phyloP scores from a whole-genome alignment of 805 yeast species.

The Ogataea trehaloabstinens region DNA sequence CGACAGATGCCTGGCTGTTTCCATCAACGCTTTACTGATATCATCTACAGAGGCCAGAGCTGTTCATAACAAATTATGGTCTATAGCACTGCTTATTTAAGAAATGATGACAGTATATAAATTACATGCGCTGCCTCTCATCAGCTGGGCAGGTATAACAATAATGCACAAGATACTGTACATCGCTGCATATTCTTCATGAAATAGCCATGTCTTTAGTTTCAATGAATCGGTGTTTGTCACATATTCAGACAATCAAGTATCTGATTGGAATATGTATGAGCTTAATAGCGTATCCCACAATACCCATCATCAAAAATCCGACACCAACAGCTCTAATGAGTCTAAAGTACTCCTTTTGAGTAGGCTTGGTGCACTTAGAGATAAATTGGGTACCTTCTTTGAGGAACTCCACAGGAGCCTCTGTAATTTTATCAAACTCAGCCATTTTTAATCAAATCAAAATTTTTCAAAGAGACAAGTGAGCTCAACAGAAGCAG shows the following conservation, averaged over 20 bases:
- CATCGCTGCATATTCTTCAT: too few relatives aligned
- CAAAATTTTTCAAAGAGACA: neutral
- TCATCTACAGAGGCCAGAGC: too few relatives aligned
- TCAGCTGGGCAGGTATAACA: too few relatives aligned
- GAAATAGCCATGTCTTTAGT: too few relatives aligned
- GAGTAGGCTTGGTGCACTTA: conserved; percentile 91
- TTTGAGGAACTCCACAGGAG: conserved; percentile 86
- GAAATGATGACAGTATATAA: too few relatives aligned
- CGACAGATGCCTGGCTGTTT: too few relatives aligned
- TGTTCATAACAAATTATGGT: too few relatives aligned
- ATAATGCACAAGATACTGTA: too few relatives aligned
- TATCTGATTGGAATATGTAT: conserved; percentile 95
- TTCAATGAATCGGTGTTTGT: too few relatives aligned
- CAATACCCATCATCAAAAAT: conserved; percentile 95
- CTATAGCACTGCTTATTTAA: too few relatives aligned
- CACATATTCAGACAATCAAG: conserved; percentile 88
- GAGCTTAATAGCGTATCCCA: conserved; percentile 92
- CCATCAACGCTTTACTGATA: too few relatives aligned
- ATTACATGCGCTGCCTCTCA: too few relatives aligned
- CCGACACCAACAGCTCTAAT: conserved; percentile 97
- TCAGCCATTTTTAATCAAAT: conserved; percentile 27
- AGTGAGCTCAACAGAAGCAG: neutral
- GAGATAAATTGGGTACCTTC: conserved; percentile 87
- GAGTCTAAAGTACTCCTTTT: conserved; percentile 83
- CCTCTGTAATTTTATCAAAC: conserved; percentile 75